phyloP scores from a whole-genome alignment of 2,329 filamentous ascomycete genomes.

The Arthrobotrys entomopaga region DNA sequence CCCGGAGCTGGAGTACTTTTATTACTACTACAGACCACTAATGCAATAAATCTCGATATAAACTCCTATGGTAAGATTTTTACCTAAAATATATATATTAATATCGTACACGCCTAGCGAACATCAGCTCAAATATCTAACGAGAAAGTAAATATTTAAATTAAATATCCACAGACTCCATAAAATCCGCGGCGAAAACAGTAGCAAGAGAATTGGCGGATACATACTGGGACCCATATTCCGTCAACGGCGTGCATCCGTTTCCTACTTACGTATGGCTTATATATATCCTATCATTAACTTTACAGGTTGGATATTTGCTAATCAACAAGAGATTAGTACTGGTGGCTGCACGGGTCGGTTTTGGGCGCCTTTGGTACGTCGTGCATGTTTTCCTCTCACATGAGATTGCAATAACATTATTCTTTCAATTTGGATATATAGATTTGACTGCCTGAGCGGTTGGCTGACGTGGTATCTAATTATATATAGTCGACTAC shows the following conservation, averaged over 20 bases:
- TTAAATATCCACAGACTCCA: slow-evolving; percentile 23
- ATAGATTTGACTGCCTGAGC: neutral
- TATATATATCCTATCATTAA: neutral
- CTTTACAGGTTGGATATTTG: neutral
- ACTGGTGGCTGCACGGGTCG: slow-evolving; percentile 50
- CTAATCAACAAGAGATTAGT: slow-evolving; percentile 10
- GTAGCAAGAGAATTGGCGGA: slow-evolving; percentile 33
- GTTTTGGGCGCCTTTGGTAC: slow-evolving; percentile 41
- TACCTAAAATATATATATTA: no score
- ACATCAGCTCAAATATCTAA: no score
- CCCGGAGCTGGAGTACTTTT: no score
- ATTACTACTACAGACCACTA: no score
- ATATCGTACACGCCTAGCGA: no score
- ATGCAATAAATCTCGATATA: no score
- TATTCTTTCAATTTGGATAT: neutral
- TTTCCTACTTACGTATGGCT: slow-evolving; percentile 17
- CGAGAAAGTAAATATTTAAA: no score
- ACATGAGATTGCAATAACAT: neutral
- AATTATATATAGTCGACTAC: slow-evolving; percentile 71
- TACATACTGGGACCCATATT: slow-evolving; percentile 37
- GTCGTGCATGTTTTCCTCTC: neutral
- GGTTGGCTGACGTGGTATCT: neutral
- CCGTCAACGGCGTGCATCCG: slow-evolving; percentile 29
- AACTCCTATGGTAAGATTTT: no score
- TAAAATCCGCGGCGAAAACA: slow-evolving; percentile 41